Evolutionary conservation across 2,329 filamentous ascomycete genomes (phyloP), one percentile per base, ranked within the genome.

Genomic region (Aspergillus melleus): DNA sequence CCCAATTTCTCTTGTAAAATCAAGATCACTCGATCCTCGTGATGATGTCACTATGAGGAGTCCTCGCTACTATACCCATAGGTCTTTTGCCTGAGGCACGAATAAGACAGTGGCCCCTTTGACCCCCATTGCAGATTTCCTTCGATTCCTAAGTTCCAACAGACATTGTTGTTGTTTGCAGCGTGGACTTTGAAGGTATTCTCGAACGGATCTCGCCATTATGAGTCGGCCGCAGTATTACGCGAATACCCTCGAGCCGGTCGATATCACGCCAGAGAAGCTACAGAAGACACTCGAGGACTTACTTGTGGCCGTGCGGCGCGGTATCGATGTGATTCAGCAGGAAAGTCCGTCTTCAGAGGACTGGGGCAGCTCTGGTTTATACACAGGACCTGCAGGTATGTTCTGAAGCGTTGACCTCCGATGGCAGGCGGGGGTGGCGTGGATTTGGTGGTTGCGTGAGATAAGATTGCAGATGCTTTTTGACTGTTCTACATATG

Each of bases 331-430:
- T 22, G 49, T 71, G 12, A 61, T 77, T 14, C 66, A 68, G 19
- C 46, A 60, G n/a, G 66, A 66, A 12, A 65, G 62, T 29, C 61
- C 64, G 32, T 57, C 67, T 9, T 68, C 66, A 26, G 64, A 64
- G 12, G 64, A 67, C 55, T 67, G 69, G 60, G 66, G 64, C 6
- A 49, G 57, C 11, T 64, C 63, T 55, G 75, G 72, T 50, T 64
- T 76, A 19, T 76, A 75, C 42, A 67, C 64, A 42, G 71, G 69
- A 29, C 66, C 68, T 61, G 66, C 70, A 60, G 74, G 74, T 76
- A 75, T 20, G 59, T 46, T 30, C 32, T 49, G 12, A 29, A 11
- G 19, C 14, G 22, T 36, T 29, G 14, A 49, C 29, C 24, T 9
- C 29, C 16, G 12, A 49, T 49, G 47, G 6, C 14, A 42, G 39